phyloP scores from a whole-genome alignment of 164 flowering plant genomes.

The Echeveria elegans region DNA sequence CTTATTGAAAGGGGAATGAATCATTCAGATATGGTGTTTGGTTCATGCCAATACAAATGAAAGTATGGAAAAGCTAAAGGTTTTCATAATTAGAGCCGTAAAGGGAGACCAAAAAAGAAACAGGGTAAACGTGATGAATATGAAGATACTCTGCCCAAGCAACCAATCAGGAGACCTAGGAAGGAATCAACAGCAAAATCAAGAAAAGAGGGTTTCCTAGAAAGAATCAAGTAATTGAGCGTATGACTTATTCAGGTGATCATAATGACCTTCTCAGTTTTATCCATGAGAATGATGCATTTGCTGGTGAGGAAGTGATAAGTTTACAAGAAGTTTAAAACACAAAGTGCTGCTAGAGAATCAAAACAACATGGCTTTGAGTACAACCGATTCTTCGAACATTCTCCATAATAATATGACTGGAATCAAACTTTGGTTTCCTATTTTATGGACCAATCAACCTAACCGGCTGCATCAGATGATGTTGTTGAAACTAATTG shows the following conservation, averaged over 20 bases:
- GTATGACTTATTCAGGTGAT: neutral
- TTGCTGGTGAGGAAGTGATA: too few species aligned
- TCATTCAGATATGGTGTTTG: slow-evolving; percentile 86
- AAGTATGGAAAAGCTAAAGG: slow-evolving; percentile 16
- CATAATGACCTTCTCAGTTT: neutral
- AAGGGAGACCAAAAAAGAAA: slow-evolving; percentile 7
- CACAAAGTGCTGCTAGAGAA: too few species aligned
- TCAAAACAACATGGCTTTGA: too few species aligned
- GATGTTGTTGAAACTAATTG: neutral
- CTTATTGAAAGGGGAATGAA: slow-evolving; percentile 77
- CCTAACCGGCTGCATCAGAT: neutral
- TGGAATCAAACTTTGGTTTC: neutral
- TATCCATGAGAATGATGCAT: neutral
- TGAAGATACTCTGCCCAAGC: neutral
- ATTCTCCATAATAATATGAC: too few species aligned
- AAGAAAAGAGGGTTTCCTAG: slow-evolving; percentile 56
- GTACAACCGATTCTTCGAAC: too few species aligned
- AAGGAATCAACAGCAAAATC: slow-evolving; percentile 11
- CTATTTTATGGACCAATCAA: neutral
- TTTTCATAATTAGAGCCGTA: slow-evolving; percentile 13
- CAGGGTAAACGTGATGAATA: neutral
- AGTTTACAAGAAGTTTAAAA: too few species aligned
- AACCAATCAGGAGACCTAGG: neutral
- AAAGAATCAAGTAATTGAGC: slow-evolving; percentile 23
- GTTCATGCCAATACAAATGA: slow-evolving; percentile 29